Conservation (phyloP, 805 yeast species). For the Starmera quercuum region DNA sequence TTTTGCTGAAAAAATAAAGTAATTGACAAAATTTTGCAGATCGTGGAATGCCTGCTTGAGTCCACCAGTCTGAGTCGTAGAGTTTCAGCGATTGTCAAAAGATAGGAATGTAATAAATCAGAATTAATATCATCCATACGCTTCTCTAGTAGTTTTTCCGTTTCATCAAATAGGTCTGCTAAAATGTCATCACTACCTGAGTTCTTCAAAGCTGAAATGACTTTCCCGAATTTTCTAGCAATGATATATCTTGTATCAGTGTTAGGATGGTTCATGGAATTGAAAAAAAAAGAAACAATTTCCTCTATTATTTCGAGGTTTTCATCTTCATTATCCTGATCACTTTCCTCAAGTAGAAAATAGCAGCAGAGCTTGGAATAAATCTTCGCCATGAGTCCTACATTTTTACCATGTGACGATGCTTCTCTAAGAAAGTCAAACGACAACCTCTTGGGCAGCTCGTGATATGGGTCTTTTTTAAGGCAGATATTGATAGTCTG, state of each 20-base stretch:
- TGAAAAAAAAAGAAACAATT: conserved; percentile 40
- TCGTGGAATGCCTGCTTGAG: conserved; percentile 4
- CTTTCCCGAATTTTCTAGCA: conserved; percentile 57
- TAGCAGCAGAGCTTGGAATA: conserved; percentile 13
- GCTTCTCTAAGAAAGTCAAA: background rate
- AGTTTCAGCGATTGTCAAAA: conserved; percentile 28
- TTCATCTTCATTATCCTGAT: conserved; percentile 6
- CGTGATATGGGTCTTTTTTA: conserved; percentile 12
- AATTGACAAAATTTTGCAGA: conserved; percentile 28
- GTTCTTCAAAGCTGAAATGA: conserved; percentile 26
- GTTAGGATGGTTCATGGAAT: conserved; percentile 37
- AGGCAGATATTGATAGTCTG: conserved; percentile 12
- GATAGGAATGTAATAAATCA: conserved; percentile 23
- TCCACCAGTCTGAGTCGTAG: conserved; percentile 11
- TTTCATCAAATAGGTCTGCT: conserved; percentile 17
- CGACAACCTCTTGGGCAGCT: background rate
- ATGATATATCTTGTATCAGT: conserved; percentile 54
- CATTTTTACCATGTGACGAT: conserved; percentile 2
- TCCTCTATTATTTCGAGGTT: conserved; percentile 28
- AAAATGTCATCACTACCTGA: conserved; percentile 37
- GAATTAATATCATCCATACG: conserved; percentile 17
- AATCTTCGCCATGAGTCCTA: conserved; percentile 16
- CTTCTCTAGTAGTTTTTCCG: conserved; percentile 3
- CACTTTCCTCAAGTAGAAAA: conserved; percentile 8
- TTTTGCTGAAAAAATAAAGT: conserved; percentile 54